Evolutionary conservation across 2,329 filamentous ascomycete genomes (phyloP).

Genomic region (Plenodomus biglobosus): DNA sequence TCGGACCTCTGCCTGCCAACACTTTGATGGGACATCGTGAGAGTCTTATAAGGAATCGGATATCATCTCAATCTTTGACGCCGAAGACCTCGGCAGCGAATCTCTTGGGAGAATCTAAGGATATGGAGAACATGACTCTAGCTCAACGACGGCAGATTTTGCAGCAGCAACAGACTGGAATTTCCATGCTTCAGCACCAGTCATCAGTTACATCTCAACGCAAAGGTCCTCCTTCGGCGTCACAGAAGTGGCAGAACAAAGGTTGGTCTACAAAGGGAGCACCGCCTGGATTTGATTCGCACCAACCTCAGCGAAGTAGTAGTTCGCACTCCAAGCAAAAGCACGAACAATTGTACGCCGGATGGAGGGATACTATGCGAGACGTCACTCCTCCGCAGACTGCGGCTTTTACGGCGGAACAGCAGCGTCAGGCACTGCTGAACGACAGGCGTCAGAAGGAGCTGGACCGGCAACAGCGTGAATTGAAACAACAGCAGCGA

Average conservation of each 20-base stretch:
- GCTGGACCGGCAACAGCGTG: slow-evolving; percentile 60
- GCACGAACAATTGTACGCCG: slow-evolving; percentile 40
- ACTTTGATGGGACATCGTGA: slow-evolving; percentile 61
- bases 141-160: slow-evolving; percentile 59
- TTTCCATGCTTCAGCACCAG: slow-evolving; percentile 15
- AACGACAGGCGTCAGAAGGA: slow-evolving; percentile 65
- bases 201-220: slow-evolving; percentile 13
- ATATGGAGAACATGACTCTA: slow-evolving; percentile 69
- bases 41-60: slow-evolving; percentile 50
- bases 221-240: slow-evolving; percentile 25
- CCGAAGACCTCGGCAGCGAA: slow-evolving; percentile 33
- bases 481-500: slow-evolving; percentile 58
- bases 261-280: slow-evolving; percentile 24
- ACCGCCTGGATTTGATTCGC: slow-evolving; percentile 40
- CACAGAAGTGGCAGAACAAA: slow-evolving; percentile 37
- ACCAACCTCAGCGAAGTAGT: slow-evolving; percentile 38
- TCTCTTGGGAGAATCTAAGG: slow-evolving; percentile 21
- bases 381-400: slow-evolving; percentile 25
- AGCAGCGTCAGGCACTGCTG: slow-evolving; percentile 53
- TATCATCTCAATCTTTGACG: slow-evolving; percentile 44
- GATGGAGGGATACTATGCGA: slow-evolving; percentile 40
- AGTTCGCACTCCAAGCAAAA: slow-evolving; percentile 31
- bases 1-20: slow-evolving; percentile 36
- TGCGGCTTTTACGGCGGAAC: slow-evolving; percentile 34
- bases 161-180: slow-evolving; percentile 32